Conservation (phyloP, 129 eudicot genomes). For the Logfia minima region DNA sequence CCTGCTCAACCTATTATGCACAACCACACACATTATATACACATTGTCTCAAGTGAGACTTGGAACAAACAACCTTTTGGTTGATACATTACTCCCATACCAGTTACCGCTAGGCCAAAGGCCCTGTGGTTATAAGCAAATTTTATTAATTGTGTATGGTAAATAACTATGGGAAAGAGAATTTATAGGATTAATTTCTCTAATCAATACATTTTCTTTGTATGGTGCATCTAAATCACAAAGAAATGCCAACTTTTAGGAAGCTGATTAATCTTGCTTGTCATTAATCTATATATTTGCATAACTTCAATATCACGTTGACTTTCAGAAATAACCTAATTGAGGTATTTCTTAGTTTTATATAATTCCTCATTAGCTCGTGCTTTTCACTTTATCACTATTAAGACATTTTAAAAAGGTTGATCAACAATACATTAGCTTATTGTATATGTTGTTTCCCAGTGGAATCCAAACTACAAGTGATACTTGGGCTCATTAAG, state of each 20-base stretch:
- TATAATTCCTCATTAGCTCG: slow-evolving; percentile 6
- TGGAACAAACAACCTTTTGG: not conserved
- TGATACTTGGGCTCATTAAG: not conserved
- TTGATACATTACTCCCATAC: not conserved
- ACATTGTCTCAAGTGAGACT: too few species aligned
- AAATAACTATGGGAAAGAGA: not conserved
- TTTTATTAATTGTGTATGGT: not conserved
- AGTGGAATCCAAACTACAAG: not conserved
- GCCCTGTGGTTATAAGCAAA: not conserved
- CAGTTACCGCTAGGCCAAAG: not conserved
- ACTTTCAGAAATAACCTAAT: slow-evolving; percentile 16
- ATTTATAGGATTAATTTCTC: not conserved
- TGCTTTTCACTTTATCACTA: not conserved
- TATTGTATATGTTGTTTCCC: slow-evolving; percentile 8
- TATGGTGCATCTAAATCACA: not conserved
- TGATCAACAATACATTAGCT: not conserved
- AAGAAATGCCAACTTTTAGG: not conserved
- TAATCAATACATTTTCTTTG: not conserved
- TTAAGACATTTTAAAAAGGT: not conserved
- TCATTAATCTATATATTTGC: not conserved
- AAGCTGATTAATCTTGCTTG: not conserved
- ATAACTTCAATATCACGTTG: slow-evolving; percentile 14
- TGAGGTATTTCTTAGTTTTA: not conserved
- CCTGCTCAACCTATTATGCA: not conserved
- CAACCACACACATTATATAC: too few species aligned